A percentile compares a stretch with the other conserved stretches of the same genome.
These are phyloP conservation scores for Dipodascus albidus DNA, from an alignment of 805 yeast genomes.

Conservation along the genomic window DNA sequence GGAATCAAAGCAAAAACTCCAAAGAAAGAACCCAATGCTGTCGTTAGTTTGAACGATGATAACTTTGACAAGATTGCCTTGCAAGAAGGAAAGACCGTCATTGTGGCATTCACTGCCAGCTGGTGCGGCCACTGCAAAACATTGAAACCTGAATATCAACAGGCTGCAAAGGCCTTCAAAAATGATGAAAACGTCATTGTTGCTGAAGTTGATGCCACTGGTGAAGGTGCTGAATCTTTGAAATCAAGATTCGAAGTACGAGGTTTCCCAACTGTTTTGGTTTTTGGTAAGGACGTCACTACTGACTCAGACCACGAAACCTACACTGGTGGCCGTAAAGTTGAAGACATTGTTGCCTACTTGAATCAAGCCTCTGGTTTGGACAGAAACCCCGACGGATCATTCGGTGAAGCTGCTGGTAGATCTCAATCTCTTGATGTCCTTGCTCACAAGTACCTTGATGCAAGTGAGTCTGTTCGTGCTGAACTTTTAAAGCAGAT, in stretches of 20 bases:
- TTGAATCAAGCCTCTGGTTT: constrained; percentile 31
- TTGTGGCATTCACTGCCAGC: constrained; percentile 91
- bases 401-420: constrained; percentile 31
- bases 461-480: constrained; percentile 22
- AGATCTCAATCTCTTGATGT: constrained; percentile 26
- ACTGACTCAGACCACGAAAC: constrained; percentile 30
- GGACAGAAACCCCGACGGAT: constrained; percentile 32
- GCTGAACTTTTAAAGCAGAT: constrained; percentile 11
- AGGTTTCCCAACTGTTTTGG: constrained; percentile 6
- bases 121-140: constrained; percentile 98
- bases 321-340: constrained; percentile 41
- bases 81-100: constrained; percentile 16
- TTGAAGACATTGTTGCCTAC: constrained; percentile 39
- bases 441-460: constrained; percentile 22
- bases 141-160: constrained; percentile 28
- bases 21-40: constrained; percentile 6
- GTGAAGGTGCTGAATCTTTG: constrained; percentile 1
- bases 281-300: constrained; percentile 2
- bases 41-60: constrained; percentile 32
- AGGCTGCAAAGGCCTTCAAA: constrained; percentile 24
- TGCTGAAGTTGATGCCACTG: constrained; percentile 5
- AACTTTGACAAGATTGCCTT: constrained; percentile 4
- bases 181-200: constrained; percentile 16
- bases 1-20: constrained; percentile 21
- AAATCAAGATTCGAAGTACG: not conserved